Base-by-base conservation (phyloP, 2,329 filamentous ascomycete species). In the Paracamarosporium sp. region DNA sequence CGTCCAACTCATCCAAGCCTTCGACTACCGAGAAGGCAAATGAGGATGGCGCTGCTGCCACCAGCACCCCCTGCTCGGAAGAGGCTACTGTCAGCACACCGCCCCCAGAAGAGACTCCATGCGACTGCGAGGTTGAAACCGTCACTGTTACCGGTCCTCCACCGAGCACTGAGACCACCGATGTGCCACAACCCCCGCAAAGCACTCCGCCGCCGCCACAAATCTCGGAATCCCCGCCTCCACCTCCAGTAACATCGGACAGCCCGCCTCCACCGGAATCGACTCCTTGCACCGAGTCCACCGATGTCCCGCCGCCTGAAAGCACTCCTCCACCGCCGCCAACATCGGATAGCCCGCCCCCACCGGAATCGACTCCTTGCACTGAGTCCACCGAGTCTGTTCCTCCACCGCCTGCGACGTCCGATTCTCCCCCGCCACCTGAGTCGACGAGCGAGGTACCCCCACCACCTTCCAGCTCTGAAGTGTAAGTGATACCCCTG, bases 111-210 rank as follows among this genome's bases (percentile, higher is more conserved):
- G 56, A 58, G 28, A 36, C 51, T 20, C 45, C 57, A n/a, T 60
- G 61, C 53, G 46, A 35, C 20, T 66, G 63, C 52, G 63, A 62
- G 12, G 55, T 61, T 24, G 51, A 38, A 15, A 69, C 66, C 40
- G 57, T 66, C 38, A 65, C 60, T 25, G 51, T 67, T 36, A 67
- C 65, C 24, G 64, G 60, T 12, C 48, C 31, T 25, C 57, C 61
- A 5, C 64, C 48, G 7, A 17, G 8, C 30, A 28, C 35, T 25
- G 47, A 50, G 47, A 48, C 46, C 13, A 7, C 22, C n/a, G 51
- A 30, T 40, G 36, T 25, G 9, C 44, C 30, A 22, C 24, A 30
- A 40, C 38, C 13, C 51, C 47, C 17, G 30, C 51, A n/a, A 28
- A 35, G 11, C 17, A 25, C 11, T 22, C 47, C 6, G 30, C 13